Base-by-base conservation (phyloP, 805 yeast genomes). In the Teunomyces tritomae region DNA sequence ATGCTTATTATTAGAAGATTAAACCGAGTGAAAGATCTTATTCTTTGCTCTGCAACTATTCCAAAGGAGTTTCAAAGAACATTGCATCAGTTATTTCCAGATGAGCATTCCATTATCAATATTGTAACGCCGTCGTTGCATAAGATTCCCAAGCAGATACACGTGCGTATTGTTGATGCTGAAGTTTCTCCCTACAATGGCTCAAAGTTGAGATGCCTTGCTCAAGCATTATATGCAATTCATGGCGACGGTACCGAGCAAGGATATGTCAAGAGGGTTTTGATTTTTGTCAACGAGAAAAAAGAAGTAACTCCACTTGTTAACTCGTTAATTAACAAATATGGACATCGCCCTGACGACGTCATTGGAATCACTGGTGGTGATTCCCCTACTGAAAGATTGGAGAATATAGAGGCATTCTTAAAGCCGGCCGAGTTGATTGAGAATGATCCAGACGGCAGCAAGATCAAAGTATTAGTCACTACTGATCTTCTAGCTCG, bases 401-500 rank as follows among this genome's bases (percentile, higher is more conserved):
- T 73, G 13, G 67, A 62, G 11, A 76, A 80, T 49, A 74, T 91
- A 32, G 65, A 73, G 28, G 80, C 80, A 3, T 92, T 91, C 57
- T 64, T 88, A n/a, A 67, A 72, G 8, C 83, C 87, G 1, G 84
- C 92, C 1, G 70, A 71, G 42, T 61, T 58, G 45, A 47, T 82
- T 11, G 71, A 69, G 7, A 59, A 62, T 26, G 65, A 59, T 44
- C 48, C 49, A 1, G 60, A 57, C 30, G 52, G 50, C 53, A 55
- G 67, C 57, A 65, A 61, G 43, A 62, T 89, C 49, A 85, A 85
- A 57, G 85, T 92, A 0, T 72, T 94, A 28, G 83, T 92, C 0
- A 86, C 96, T 17, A 90, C 98, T 0, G 99, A 92, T 65, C 72
- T 94, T 39, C 74, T 89, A 49, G 91, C 97, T 1, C 76, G 99